Conservation (phyloP, 2,329 filamentous ascomycete genomes). For the Trichoderma pleuroti region DNA sequence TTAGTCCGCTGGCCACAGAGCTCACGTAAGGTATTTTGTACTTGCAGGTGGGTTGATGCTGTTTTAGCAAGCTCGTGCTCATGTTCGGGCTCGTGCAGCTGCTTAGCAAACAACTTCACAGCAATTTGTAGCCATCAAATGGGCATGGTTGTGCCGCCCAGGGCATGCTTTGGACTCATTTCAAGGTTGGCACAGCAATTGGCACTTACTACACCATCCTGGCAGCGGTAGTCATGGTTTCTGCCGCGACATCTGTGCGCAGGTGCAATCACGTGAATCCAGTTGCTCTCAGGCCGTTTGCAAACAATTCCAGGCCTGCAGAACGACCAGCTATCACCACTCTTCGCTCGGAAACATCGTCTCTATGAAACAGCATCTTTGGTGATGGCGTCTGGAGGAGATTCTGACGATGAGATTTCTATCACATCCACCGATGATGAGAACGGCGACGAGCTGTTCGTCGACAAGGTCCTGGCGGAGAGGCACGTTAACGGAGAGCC, state of each 20-base stretch:
- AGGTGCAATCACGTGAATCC: constrained; percentile 6
- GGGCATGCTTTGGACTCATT: background rate
- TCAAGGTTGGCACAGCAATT: background rate
- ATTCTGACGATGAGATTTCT: constrained; percentile 29
- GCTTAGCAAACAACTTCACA: background rate
- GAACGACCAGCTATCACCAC: background rate
- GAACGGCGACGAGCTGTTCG: constrained; percentile 42
- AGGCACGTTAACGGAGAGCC: constrained; percentile 27
- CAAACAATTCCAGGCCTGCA: background rate
- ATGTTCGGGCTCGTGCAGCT: background rate
- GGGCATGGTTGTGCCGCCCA: background rate
- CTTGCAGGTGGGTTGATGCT: background rate
- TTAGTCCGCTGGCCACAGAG: background rate
- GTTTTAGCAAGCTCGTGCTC: background rate
- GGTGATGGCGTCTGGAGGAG: constrained; percentile 2
- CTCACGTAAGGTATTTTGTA: background rate
- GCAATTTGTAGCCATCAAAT: background rate
- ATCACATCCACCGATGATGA: constrained; percentile 35
- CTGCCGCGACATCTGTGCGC: background rate
- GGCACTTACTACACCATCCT: background rate
- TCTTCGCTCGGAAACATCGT: background rate
- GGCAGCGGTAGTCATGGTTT: background rate
- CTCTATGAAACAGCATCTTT: background rate
- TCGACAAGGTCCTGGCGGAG: constrained; percentile 52
- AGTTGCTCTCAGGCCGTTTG: background rate